Evolutionary conservation across 2,329 filamentous ascomycete species (phyloP).

Genomic region (Exophiala sp.): DNA sequence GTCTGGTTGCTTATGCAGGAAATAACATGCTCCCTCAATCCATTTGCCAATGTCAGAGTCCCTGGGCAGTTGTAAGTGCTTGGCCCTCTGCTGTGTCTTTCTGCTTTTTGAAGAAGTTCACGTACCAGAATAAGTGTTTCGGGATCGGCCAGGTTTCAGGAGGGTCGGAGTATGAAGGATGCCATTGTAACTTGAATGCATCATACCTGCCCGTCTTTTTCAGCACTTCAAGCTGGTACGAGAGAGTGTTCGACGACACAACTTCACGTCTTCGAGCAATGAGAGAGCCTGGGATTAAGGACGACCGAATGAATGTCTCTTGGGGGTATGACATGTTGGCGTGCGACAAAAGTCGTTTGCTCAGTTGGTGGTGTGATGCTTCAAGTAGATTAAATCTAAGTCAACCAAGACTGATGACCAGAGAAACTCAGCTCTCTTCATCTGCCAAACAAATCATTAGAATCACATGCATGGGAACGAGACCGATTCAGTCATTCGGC

Average conservation of each 20-base stretch:
- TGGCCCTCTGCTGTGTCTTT: background rate
- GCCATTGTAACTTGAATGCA: conserved; percentile 57
- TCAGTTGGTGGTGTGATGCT: background rate
- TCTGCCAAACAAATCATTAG: too few relatives aligned
- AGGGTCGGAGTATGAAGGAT: conserved; percentile 51
- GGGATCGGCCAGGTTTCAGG: conserved; percentile 55
- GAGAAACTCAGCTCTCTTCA: too few relatives aligned
- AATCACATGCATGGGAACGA: too few relatives aligned
- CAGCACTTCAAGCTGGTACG: conserved; percentile 53
- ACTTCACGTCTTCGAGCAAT: conserved; percentile 40
- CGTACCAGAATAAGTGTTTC: conserved; percentile 55
- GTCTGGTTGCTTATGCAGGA: conserved; percentile 45
- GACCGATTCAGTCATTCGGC: too few relatives aligned
- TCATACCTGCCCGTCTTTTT: conserved; percentile 56
- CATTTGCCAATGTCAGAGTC: conserved; percentile 58
- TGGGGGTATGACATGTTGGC: conserved; percentile 36
- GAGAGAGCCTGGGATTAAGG: conserved; percentile 34
- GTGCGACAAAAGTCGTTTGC: background rate
- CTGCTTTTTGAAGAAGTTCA: background rate
- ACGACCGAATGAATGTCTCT: conserved; percentile 37
- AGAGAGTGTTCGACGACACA: conserved; percentile 45
- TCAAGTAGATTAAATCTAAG: too few relatives aligned
- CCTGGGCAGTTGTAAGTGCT: conserved; percentile 2
- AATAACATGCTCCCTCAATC: conserved; percentile 62
- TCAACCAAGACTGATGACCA: too few relatives aligned